Evolutionary conservation across 2,329 filamentous ascomycete genomes (phyloP).

Genomic region (Ambrosiella cleistominuta): DNA sequence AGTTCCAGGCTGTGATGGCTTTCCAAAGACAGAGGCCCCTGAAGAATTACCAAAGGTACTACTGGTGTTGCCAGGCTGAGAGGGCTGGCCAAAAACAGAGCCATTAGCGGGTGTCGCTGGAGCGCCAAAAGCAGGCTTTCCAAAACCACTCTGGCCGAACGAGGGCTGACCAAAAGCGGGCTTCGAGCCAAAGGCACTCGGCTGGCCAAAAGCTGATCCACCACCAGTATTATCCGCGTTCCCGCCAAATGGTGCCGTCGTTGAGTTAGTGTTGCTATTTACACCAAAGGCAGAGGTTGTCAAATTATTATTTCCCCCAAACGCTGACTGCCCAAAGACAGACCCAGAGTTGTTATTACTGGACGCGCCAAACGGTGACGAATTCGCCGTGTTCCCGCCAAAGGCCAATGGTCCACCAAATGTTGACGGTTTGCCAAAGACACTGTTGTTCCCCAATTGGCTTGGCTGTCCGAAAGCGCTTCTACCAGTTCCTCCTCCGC

Average conservation of each 20-base stretch:
- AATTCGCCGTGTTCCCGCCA: slow-evolving; percentile 16
- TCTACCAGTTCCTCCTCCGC: slow-evolving; percentile 12
- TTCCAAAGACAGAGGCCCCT: slow-evolving; percentile 22
- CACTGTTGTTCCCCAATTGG: slow-evolving; percentile 19
- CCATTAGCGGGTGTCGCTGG: not conserved
- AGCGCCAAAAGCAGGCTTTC: slow-evolving; percentile 9
- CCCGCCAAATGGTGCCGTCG: not conserved
- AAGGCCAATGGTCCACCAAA: slow-evolving; percentile 23
- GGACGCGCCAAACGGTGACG: not conserved
- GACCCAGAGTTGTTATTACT: not conserved
- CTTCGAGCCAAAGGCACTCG: slow-evolving; percentile 19
- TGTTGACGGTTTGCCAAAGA: slow-evolving; percentile 20
- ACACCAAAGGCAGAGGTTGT: not conserved
- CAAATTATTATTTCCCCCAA: not conserved
- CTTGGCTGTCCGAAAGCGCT: slow-evolving; percentile 23
- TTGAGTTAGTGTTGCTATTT: not conserved
- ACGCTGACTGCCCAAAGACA: slow-evolving; percentile 5
- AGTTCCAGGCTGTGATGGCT: slow-evolving; percentile 21
- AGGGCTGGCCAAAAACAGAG: slow-evolving; percentile 24
- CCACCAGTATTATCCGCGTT: not conserved
- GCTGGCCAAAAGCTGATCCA: slow-evolving; percentile 14
- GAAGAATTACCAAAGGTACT: slow-evolving; percentile 22
- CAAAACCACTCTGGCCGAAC: slow-evolving; percentile 9
- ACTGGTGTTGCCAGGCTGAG: slow-evolving; percentile 22
- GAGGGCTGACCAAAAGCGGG: slow-evolving; percentile 20